Conservation (phyloP, 345 rosid genomes). For the Salix arbutifolia region DNA sequence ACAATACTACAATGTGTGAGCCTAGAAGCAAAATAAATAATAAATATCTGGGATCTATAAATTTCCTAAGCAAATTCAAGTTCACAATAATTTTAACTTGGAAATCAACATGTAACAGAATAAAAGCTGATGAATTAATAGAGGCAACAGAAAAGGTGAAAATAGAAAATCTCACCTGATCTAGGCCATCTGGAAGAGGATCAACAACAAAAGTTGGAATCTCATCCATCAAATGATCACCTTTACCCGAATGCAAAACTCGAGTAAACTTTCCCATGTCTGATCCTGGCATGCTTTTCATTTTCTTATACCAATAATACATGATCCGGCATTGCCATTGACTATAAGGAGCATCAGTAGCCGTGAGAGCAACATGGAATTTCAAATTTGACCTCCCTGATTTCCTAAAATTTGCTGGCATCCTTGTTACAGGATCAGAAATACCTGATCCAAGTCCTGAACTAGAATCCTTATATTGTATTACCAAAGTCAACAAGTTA, state of each 20-base stretch:
- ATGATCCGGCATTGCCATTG: constrained; percentile 96
- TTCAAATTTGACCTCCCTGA: constrained; percentile 35
- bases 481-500: constrained; percentile 55
- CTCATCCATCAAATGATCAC: constrained; percentile 89
- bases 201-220: constrained; percentile 83
- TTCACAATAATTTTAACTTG: background rate
- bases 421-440: constrained; percentile 65
- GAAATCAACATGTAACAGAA: background rate
- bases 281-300: constrained; percentile 70
- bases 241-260: constrained; percentile 77
- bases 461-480: constrained; percentile 25
- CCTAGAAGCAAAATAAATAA: background rate
- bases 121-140: background rate
- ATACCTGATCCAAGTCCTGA: constrained; percentile 28
- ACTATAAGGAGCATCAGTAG: constrained; percentile 80
- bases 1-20: background rate
- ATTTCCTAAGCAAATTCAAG: background rate
- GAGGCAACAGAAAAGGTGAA: background rate
- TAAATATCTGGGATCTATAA: background rate
- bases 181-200: constrained; percentile 91
- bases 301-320: constrained; percentile 91
- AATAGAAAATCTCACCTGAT: constrained; percentile 49
- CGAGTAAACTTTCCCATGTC: constrained; percentile 97
- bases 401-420: constrained; percentile 49
- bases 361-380: constrained; percentile 86